These are phyloP conservation scores for Rhizopogon vinicolor DNA, from an alignment of 768 basidiomycete species.

Conservation along the genomic window DNA sequence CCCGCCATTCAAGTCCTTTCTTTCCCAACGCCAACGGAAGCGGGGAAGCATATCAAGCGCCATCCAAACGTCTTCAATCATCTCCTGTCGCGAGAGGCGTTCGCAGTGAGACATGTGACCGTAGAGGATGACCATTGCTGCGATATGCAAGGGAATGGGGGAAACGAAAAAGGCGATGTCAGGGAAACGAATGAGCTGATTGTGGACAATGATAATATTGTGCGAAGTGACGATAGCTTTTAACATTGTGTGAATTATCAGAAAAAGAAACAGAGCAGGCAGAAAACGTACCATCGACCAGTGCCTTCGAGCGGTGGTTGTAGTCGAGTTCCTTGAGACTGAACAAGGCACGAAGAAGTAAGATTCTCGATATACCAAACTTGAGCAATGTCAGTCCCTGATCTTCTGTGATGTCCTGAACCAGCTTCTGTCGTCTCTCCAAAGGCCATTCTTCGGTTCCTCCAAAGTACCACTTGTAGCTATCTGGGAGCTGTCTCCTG, in stretches of 20 bases:
- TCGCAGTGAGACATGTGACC: slow-evolving; percentile 81
- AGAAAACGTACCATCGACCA: slow-evolving; percentile 63
- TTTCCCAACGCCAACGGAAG: slow-evolving; percentile 91
- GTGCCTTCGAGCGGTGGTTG: slow-evolving; percentile 59
- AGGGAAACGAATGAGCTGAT: slow-evolving; percentile 78
- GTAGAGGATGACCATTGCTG: slow-evolving; percentile 88
- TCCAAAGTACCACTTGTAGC: slow-evolving; percentile 70
- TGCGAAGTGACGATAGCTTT: slow-evolving; percentile 82
- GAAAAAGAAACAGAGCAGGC: neutral
- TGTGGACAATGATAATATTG: slow-evolving; percentile 83
- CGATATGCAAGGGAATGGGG: slow-evolving; percentile 83
- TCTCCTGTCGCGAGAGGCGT: slow-evolving; percentile 55
- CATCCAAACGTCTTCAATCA: slow-evolving; percentile 80
- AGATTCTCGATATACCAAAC: slow-evolving; percentile 74
- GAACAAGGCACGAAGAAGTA: slow-evolving; percentile 75
- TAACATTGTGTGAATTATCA: slow-evolving; percentile 2
- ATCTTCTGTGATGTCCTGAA: slow-evolving; percentile 73
- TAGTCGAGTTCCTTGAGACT: slow-evolving; percentile 70
- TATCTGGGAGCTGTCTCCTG: slow-evolving; percentile 62
- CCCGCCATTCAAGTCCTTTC: slow-evolving; percentile 73
- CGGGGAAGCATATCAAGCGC: slow-evolving; percentile 86
- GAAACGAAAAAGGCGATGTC: slow-evolving; percentile 88
- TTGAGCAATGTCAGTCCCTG: slow-evolving; percentile 81
- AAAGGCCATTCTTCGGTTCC: slow-evolving; percentile 73
- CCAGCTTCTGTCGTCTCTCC: slow-evolving; percentile 60